These are phyloP conservation scores for Tylopilus sp. DNA, from an alignment of 768 basidiomycete genomes.

Conservation along the genomic window DNA sequence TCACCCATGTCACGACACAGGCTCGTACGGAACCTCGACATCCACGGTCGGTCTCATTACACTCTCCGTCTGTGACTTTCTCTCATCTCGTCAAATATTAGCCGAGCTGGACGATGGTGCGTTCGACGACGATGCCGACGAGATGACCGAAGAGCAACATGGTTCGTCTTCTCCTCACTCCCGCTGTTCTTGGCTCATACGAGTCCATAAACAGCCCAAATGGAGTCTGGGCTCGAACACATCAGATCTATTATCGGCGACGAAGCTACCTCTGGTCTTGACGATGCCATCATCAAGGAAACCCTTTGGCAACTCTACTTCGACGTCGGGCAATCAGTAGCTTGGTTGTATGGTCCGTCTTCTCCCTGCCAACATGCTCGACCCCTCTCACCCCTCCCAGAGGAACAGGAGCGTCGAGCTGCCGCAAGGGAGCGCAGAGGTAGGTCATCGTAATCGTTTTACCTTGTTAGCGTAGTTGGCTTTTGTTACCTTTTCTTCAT, in stretches of 20 bases:
- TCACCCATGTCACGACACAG: conserved; percentile 84
- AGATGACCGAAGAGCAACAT: conserved; percentile 79
- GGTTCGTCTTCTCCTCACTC: conserved; percentile 41
- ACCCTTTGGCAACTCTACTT: conserved; percentile 87
- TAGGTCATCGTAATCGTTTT: conserved; percentile 47
- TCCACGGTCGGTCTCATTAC: conserved; percentile 48
- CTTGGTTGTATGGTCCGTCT: conserved; percentile 69
- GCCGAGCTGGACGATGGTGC: conserved; percentile 86
- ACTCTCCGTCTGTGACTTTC: background rate
- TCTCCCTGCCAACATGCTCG: background rate
- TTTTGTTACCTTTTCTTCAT: conserved; percentile 33
- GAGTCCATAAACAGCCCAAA: conserved; percentile 45
- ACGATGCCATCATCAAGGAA: conserved; percentile 74
- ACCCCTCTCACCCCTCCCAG: conserved; percentile 34
- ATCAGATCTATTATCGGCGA: conserved; percentile 68
- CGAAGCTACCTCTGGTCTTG: conserved; percentile 59
- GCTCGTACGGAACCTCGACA: conserved; percentile 80
- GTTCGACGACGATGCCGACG: conserved; percentile 73
- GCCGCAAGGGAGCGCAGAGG: conserved; percentile 78
- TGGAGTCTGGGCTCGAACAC: conserved; percentile 68
- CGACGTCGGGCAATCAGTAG: conserved; percentile 71
- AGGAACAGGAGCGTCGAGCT: conserved; percentile 63
- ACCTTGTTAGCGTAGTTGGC: conserved; percentile 33
- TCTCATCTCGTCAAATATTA: conserved; percentile 28
- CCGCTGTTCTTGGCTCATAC: conserved; percentile 2